Evolutionary conservation across 202 grass and related monocot genomes (phyloP), one percentile per base, ranked within the genome.

Genomic region (Musa balbisiana): DNA sequence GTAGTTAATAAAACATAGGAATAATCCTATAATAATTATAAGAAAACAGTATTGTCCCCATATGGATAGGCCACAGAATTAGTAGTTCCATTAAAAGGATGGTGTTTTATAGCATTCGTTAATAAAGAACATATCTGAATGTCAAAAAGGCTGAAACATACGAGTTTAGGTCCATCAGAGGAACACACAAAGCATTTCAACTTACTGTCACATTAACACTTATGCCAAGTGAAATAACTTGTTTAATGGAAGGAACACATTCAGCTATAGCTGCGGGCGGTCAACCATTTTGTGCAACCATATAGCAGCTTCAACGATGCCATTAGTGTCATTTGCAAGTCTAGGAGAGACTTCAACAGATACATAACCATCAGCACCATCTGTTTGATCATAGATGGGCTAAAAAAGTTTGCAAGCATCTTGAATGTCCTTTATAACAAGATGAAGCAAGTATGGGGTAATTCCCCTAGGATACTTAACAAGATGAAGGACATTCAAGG

Each of bases 401-500:
- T 99, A 87, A 13, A 99, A 99, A 82, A 99, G 83, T 54, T 91
- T 86, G 65, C 95, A 99, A 1, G 95, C 91, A 15, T 99, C 91
- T 85, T 99, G 95, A 59, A 99, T 99, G 22, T 99, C 95, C 78
- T 94, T 94, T 54, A 99, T 92, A 69, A 95, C 95, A n/a, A 99
- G 95, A n/a, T n/a, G n/a, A n/a, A n/a, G n/a, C n/a, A n/a, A n/a
- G n/a, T n/a, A n/a, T n/a, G n/a, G n/a, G n/a, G n/a, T n/a, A n/a
- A n/a, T n/a, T n/a, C n/a, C n/a, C n/a, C n/a, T n/a, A n/a, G n/a
- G n/a, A n/a, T n/a, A n/a, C n/a, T n/a, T n/a, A n/a, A n/a, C n/a
- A n/a, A n/a, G n/a, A n/a, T n/a, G n/a, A n/a, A n/a, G n/a, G n/a
- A n/a, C n/a, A n/a, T n/a, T n/a, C n/a, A n/a, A n/a, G n/a, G n/a